Evolutionary conservation across 441 rosid genomes (phyloP), one percentile per base, ranked within the genome.

Genomic region (Theobroma grandiflorum): DNA sequence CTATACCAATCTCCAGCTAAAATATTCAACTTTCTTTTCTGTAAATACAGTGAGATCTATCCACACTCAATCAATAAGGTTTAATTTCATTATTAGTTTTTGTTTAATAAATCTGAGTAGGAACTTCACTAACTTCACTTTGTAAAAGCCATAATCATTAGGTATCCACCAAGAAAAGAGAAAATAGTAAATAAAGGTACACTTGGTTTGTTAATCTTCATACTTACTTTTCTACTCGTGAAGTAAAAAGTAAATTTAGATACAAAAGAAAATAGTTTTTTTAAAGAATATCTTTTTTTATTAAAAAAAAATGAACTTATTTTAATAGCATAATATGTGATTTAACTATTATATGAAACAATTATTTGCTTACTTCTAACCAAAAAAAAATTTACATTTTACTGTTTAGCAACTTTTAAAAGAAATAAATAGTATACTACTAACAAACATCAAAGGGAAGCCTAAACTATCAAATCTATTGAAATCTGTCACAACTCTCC

Each of bases 341-440:
- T 47, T 47, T 47, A 47, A 47, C 15, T 47, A 47, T 11, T 11
- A 47, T 47, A 47, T 10, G 52, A 10, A 11, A 45, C 11, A 45
- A 45, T 9, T 45, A 45, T 45, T 14, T 47, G 18, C 53, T 49
- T 49, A 49, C 12, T 3, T 49, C 3, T 3, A 49, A 3, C 4
- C 1, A 26, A 12, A 5, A 14, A 62, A 35, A 0, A 1, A 35
- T 5, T 14, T 63, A 63, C 9, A 9, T 67, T 67, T 67, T 11
- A n/a, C 52, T 42, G 52, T 67, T 42, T 18, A 65, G 70, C 49
- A 65, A 38, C 49, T 37, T 65, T 4, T 1, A 65, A 38, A 9
- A 40, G 70, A 65, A 65, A 65, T 12, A 64, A 64, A 64, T 16
- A 64, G 20, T 64, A 33, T 64, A 37, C 68, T 64, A 26, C 31